Evolutionary conservation across 495 filamentous ascomycete species (phyloP), one percentile per base, ranked within the genome.

Genomic region (Penicillium coffeae): DNA sequence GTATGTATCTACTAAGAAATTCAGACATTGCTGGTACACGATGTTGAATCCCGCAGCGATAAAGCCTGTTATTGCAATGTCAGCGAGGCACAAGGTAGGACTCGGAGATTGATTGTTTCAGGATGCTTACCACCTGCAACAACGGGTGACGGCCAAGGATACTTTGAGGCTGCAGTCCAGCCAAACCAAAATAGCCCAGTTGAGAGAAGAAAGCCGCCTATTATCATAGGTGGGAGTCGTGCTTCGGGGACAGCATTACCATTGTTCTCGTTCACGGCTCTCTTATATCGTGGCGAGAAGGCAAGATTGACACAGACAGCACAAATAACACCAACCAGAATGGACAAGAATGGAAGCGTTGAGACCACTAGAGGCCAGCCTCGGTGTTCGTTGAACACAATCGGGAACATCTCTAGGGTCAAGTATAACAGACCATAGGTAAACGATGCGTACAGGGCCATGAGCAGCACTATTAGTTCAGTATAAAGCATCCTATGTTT

Each of bases 201-300:
- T 0, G 72, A 62, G 41, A 82, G 73, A 36, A 77, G 57, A 15
- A 81, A 21, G 0, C 66, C 75, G 0, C 78, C 78, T 13, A 75
- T 44, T 12, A 70, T 65, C 70, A 82, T 80, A 0, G 79, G 78
- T 5, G 56, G 53, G 2, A 68, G 45, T 12, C 65, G 56, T 9
- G 60, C 65, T 47, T 71, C 66, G 0, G 64, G 62, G 8, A 70
- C 66, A 2, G 59, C 34, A 18, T 43, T 52, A 1, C 59, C 56
- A 30, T 56, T 47, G 3, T 46, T 55, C n/a, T 39, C 51, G 8
- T 49, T 40, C 1, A 50, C 56, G 15, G 45, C 60, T 9, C 43
- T 20, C 37, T 55, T 59, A 30, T 70, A 71, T 21, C 53, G 48
- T 19, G 45, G 50, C 22, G 69, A 58, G 14, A 56, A 54, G 34